Percentiles rank a stretch among this genome's conserved stretches.
These are phyloP conservation scores for Pseudopithomyces chartarum DNA, from an alignment of 2,329 filamentous ascomycete genomes.

Conservation along the genomic window DNA sequence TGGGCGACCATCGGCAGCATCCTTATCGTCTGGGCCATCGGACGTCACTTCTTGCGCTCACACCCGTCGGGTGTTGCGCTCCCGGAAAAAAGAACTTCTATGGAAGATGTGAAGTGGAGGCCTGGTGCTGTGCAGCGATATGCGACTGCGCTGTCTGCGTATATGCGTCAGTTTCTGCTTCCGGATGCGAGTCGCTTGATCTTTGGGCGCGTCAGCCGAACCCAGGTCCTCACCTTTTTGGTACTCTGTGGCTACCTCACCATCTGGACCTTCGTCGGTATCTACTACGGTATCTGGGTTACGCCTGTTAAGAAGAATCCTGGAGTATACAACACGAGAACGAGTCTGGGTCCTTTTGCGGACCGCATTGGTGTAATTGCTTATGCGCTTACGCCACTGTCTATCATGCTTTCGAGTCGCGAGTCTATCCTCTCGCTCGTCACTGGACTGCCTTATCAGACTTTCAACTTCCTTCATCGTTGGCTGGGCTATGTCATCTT, in stretches of 20 bases:
- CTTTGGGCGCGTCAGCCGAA: slow-evolving; percentile 70
- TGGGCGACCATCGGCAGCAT: slow-evolving; percentile 60
- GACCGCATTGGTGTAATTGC: slow-evolving; percentile 73
- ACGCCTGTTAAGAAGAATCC: slow-evolving; percentile 66
- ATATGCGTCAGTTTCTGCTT: slow-evolving; percentile 60
- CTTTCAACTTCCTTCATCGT: slow-evolving; percentile 56
- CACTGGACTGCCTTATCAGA: slow-evolving; percentile 76
- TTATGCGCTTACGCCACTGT: slow-evolving; percentile 74
- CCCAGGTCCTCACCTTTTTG: slow-evolving; percentile 68
- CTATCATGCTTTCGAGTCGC: slow-evolving; percentile 68
- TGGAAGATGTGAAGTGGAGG: slow-evolving; percentile 28
- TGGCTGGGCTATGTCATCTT: slow-evolving; percentile 78
- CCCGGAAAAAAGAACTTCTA: slow-evolving; percentile 15
- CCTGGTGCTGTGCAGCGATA: slow-evolving; percentile 30
- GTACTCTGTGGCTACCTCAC: slow-evolving; percentile 66
- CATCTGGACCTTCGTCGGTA: slow-evolving; percentile 68
- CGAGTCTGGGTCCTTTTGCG: slow-evolving; percentile 68
- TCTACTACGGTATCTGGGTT: slow-evolving; percentile 70
- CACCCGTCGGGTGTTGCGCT: slow-evolving; percentile 33
- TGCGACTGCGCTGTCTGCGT: slow-evolving; percentile 46
- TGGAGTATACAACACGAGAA: slow-evolving; percentile 66
- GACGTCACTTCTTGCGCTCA: slow-evolving; percentile 35
- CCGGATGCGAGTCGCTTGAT: slow-evolving; percentile 62
- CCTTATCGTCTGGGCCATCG: slow-evolving; percentile 51
- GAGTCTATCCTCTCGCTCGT: slow-evolving; percentile 72